phyloP scores from a whole-genome alignment of 352 stramenopile species.

The Globisporangium radiosum region DNA sequence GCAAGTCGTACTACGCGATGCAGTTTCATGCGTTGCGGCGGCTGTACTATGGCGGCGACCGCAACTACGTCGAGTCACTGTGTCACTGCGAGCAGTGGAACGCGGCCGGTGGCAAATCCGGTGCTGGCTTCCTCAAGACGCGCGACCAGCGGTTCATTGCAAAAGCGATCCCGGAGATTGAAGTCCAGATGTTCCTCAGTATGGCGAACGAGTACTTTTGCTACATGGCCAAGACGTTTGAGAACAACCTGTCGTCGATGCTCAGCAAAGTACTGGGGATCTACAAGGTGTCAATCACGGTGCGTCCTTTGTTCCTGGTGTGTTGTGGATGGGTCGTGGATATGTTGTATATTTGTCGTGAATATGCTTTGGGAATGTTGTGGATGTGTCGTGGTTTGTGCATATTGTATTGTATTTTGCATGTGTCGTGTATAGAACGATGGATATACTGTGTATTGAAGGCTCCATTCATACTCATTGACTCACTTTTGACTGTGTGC shows the following conservation, averaged over 20 bases:
- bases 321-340: background rate
- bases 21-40: constrained; percentile 82
- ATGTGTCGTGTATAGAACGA: no score
- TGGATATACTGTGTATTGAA: no score
- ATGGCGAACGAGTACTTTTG: constrained; percentile 88
- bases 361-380: background rate
- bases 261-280: constrained; percentile 83
- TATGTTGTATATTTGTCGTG: background rate
- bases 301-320: constrained; percentile 4
- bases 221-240: constrained; percentile 86
- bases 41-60: constrained; percentile 78
- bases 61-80: constrained; percentile 84
- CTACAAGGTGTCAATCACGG: constrained; percentile 80
- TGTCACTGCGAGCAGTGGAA: constrained; percentile 86
- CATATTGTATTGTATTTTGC: no score
- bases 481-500: background rate
- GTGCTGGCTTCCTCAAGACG: constrained; percentile 81
- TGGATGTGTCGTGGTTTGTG: background rate
- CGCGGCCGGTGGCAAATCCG: constrained; percentile 78
- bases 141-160: constrained; percentile 84
- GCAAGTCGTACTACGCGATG: constrained; percentile 87
- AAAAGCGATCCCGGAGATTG: constrained; percentile 82
- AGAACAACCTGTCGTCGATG: constrained; percentile 84
- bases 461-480: background rate
- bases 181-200: constrained; percentile 86